These are phyloP conservation scores for Rhodotorula mucilaginosa DNA, from an alignment of 1,284 basidiomycete species.

Conservation along the genomic window DNA sequence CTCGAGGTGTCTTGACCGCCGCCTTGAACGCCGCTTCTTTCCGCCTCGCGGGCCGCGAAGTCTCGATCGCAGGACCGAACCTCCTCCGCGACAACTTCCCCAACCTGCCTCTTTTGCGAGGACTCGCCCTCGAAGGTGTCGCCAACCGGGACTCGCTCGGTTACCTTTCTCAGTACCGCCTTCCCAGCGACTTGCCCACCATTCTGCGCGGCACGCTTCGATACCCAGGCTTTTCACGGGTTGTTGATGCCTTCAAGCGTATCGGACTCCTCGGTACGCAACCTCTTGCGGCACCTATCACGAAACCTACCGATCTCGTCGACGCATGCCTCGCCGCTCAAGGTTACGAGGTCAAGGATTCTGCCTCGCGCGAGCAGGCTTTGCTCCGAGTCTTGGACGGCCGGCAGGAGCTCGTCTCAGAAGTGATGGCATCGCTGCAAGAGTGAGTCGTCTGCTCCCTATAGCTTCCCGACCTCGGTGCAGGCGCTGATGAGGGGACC, in stretches of 20 bases:
- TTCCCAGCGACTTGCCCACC: conserved; percentile 61
- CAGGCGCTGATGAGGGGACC: conserved; percentile 37
- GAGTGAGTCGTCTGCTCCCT: conserved; percentile 2
- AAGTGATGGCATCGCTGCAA: background rate
- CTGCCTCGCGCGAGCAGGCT: conserved; percentile 4
- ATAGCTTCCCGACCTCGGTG: background rate
- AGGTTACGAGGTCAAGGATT: conserved; percentile 9
- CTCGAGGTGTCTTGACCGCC: conserved; percentile 79
- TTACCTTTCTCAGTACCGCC: conserved; percentile 71
- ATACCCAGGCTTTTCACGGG: conserved; percentile 77
- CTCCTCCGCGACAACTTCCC: conserved; percentile 64
- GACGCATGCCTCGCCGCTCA: conserved; percentile 43
- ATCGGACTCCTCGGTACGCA: conserved; percentile 67
- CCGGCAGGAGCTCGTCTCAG: background rate
- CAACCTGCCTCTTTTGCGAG: conserved; percentile 64
- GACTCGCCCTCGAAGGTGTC: conserved; percentile 76
- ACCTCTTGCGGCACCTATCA: conserved; percentile 40
- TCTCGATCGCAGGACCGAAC: conserved; percentile 56
- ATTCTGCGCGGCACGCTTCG: conserved; percentile 83
- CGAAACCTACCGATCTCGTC: conserved; percentile 42
- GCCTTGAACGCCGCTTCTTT: conserved; percentile 75
- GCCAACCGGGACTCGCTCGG: conserved; percentile 82
- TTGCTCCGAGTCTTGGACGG: background rate
- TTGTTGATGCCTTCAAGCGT: conserved; percentile 70
- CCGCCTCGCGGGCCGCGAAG: conserved; percentile 59